These are phyloP conservation scores for Ascochyta clinopodiicola DNA, from an alignment of 2,329 filamentous ascomycete species.

Conservation along the genomic window DNA sequence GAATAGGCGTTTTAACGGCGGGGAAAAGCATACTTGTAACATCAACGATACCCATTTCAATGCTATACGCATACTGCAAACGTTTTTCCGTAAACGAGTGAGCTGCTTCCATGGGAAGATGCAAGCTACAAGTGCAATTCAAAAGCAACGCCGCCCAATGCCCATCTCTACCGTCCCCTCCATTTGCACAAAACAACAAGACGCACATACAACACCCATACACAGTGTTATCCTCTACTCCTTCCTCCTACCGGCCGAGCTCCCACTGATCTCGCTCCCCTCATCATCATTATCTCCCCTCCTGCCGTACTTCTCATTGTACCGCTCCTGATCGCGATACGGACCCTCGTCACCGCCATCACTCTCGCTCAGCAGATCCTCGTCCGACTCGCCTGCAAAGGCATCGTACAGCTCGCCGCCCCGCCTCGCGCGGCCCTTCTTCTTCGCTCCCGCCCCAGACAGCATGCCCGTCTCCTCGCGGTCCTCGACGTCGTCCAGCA, in stretches of 20 bases:
- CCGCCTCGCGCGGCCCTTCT: constrained; percentile 60
- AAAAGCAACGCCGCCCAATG: constrained; percentile 28
- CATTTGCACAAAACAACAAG: not conserved
- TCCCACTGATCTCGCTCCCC: constrained; percentile 14
- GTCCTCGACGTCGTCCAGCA: constrained; percentile 80
- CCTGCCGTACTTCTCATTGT: constrained; percentile 41
- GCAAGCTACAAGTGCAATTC: no score
- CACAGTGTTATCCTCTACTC: constrained; percentile 18
- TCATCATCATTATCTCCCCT: constrained; percentile 20
- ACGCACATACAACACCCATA: no score
- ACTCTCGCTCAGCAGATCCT: constrained; percentile 62
- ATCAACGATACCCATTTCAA: constrained; percentile 20
- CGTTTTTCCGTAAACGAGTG: not conserved
- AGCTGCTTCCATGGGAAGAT: not conserved
- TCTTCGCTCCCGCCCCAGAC: constrained; percentile 46
- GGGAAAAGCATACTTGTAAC: constrained; percentile 12
- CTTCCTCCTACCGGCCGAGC: constrained; percentile 34
- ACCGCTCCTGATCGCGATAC: constrained; percentile 43
- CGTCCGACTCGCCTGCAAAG: constrained; percentile 91
- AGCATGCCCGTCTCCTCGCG: constrained; percentile 59
- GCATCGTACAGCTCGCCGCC: constrained; percentile 96
- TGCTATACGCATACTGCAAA: constrained; percentile 4
- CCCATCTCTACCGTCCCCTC: not conserved
- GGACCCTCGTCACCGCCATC: constrained; percentile 49
- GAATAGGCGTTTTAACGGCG: constrained; percentile 6